Conservation (phyloP, 441 rosid genomes). For the Arabidopsis lyrata region DNA sequence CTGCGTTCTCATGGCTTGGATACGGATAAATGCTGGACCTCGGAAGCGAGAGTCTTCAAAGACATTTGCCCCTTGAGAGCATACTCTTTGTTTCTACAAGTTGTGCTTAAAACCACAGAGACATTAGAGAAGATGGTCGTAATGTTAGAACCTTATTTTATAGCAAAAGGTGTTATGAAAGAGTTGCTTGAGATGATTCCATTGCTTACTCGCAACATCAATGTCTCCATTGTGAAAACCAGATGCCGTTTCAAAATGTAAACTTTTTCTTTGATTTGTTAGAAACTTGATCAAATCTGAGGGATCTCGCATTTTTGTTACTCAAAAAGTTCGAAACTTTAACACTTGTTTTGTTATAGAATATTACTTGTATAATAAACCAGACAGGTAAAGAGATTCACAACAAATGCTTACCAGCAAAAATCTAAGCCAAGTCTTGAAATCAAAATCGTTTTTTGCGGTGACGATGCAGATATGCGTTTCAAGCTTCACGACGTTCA, state of each 20-base stretch:
- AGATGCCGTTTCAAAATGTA: background rate
- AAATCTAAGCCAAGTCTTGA: too few species aligned
- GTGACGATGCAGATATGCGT: conserved; percentile 51
- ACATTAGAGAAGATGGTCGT: background rate
- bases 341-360: too few species aligned
- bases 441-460: background rate
- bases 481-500: conserved; percentile 39
- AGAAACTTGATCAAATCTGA: background rate
- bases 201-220: background rate
- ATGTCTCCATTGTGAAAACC: background rate
- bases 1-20: background rate
- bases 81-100: background rate
- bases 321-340: too few species aligned
- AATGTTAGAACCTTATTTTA: background rate
- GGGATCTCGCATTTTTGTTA: too few species aligned
- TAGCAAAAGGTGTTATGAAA: background rate
- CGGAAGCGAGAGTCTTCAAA: background rate
- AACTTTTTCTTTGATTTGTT: background rate
- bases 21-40: background rate
- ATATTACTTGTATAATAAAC: too few species aligned
- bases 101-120: background rate
- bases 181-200: conserved; percentile 33
- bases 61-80: background rate
- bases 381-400: too few species aligned
- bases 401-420: too few species aligned